Base-by-base conservation (phyloP, 345 rosid species). In the Erodium maritimum region DNA sequence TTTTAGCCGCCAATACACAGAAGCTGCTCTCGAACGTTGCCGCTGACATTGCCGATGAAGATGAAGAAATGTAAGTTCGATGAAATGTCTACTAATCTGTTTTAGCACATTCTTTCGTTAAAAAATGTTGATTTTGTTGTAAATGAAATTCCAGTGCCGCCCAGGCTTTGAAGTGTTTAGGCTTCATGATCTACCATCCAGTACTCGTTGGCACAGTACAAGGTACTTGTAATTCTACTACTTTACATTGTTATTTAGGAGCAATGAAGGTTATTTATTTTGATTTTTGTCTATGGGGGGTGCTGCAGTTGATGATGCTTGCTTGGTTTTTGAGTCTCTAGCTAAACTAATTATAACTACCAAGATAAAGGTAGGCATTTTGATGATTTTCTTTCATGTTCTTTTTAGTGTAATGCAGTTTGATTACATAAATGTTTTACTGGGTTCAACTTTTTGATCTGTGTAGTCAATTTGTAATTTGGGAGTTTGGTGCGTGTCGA, bases 91-190 rank as follows among this genome's bases (percentile, higher is more conserved):
- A 3, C 7, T 56, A 22, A 17, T 23, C 4, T 13, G 8, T 29
- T 55, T 23, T 23, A 23, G 22, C 21, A 6, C 2, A 1, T 17
- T 21, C 1, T 23, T 23, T 22, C n/a, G n/a, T n/a, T 21, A 20
- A 20, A 17, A 21, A 8, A 23, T 23, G 13, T 21, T 42, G 21
- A 25, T 45, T 21, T 34, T 24, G 5, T 16, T 45, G 54, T 57
- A 21, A 16, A 12, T 23, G 10, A 3, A 56, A 34, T 19, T 64
- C 57, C 70, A 83, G 85, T 17, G 78, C 85, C 48, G 73, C 77
- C 17, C 82, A 60, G 80, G 84, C 84, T 53, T 75, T 83, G 68
- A 83, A 80, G 75, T 83, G 89, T 25, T 56, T 76, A 64, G 82
- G 86, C 14, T 79, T 80, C 67, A 71, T 77, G 69, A 78, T 80